Base-by-base conservation (phyloP, 768 basidiomycete genomes). In the Mycena latifolia region DNA sequence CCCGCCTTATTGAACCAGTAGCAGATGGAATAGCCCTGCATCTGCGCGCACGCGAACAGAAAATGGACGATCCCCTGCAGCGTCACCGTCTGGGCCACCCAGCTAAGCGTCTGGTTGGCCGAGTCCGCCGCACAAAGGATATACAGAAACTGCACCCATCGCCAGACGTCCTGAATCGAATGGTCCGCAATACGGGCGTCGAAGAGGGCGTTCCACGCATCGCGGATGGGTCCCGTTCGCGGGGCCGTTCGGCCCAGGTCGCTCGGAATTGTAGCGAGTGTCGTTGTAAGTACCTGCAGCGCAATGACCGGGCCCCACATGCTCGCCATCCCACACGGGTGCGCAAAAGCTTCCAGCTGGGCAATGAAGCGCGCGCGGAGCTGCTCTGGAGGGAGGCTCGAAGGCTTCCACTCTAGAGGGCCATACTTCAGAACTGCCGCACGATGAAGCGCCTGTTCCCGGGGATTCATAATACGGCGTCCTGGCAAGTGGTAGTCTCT, bases 131-230 rank as follows among this genome's bases (percentile, higher is more conserved):
- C 24, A 22, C 47, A 27, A 25, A 60, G 58, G 18, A 25, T 29
- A 22, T 60, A 35, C 31, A 60, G 48, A 60, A 60, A 60, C 47
- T 60, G 24, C 24, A 60, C 29, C 58, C 58, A 60, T 46, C 58
- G 47, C 48, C 48, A 41, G 15, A 60, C 20, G 31, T 60, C 25
- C 18, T 51, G 24, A 10, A 50, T 14, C 5, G 18, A 14, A 25
- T 41, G 12, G 14, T 60, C 24, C 14, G 31, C 58, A 9, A 60
- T 39, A 1, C 11, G 15, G 6, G 46, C 31, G 37, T 60, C 58
- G 58, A 60, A 51, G 48, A 60, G 15, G 20, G 28, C 58, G n/a
- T 35, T 60, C 58, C 58, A 60, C 33, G n/a, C 58, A 22, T 60
- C 27, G 4, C 39, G 58, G 33, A 51, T 39, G 11, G 48, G 58